Evolutionary conservation across 2,329 filamentous ascomycete genomes (phyloP).

Genomic region (Karstenula rhodostoma): DNA sequence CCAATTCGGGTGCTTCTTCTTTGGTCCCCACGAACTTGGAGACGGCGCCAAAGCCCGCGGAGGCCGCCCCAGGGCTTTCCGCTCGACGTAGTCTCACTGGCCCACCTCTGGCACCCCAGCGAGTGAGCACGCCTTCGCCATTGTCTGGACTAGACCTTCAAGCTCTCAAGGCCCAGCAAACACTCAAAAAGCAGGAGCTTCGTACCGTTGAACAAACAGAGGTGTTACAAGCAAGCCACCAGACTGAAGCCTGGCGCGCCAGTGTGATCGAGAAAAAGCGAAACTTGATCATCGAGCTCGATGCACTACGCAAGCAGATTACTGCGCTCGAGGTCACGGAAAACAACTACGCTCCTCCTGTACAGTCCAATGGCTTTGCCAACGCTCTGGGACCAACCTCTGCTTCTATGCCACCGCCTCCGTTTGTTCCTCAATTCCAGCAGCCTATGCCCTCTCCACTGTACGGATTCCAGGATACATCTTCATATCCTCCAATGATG

Average conservation of each 20-base stretch:
- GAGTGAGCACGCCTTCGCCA: constrained; percentile 30
- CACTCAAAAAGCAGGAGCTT: constrained; percentile 44
- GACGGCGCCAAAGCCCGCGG: constrained; percentile 21
- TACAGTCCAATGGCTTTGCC: constrained; percentile 21
- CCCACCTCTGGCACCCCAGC: constrained; percentile 22
- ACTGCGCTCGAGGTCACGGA: constrained; percentile 33
- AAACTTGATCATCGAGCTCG: constrained; percentile 46
- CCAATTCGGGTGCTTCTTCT: constrained; percentile 21
- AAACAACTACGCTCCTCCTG: constrained; percentile 15
- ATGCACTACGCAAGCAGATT: constrained; percentile 47
- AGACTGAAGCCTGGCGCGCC: constrained; percentile 44
- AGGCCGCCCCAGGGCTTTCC: constrained; percentile 14
- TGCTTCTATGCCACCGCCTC: constrained; percentile 19
- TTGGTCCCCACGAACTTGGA: constrained; percentile 22
- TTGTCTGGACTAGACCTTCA: constrained; percentile 35
- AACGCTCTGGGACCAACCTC: constrained; percentile 16
- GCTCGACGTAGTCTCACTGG: constrained; percentile 24
- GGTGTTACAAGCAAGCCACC: constrained; percentile 42
- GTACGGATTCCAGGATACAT: constrained; percentile 32
- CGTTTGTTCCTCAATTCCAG: constrained; percentile 37
- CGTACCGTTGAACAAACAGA: constrained; percentile 48
- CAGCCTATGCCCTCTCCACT: constrained; percentile 33
- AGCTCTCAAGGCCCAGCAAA: constrained; percentile 39
- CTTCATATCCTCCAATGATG: constrained; percentile 36
- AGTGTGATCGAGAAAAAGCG: constrained; percentile 48